Evolutionary conservation across 345 rosid genomes (phyloP).

Genomic region (Brassica juncea): DNA sequence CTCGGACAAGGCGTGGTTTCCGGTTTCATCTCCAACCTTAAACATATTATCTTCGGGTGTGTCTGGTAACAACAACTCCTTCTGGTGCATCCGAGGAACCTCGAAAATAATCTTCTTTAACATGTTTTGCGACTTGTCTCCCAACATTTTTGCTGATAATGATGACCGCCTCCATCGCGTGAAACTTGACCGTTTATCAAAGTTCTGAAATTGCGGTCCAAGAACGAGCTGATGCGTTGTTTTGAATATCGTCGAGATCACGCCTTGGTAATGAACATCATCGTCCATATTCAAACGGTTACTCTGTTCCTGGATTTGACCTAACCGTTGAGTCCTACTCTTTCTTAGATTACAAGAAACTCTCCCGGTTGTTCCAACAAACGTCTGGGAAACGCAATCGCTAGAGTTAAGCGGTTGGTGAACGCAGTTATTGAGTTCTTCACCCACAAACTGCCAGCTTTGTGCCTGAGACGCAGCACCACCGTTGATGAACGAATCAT

Average conservation of each 20-base stretch:
- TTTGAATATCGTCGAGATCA: constrained; percentile 63
- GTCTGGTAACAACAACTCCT: constrained; percentile 37
- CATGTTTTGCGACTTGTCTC: constrained; percentile 51
- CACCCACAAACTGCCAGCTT: constrained; percentile 68
- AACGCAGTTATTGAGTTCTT: constrained; percentile 64
- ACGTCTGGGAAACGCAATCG: constrained; percentile 69
- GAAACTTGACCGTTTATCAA: constrained; percentile 61
- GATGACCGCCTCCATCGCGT: constrained; percentile 56
- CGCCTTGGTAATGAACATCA: constrained; percentile 63
- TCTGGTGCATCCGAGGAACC: constrained; percentile 63
- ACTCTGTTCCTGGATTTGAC: constrained; percentile 45
- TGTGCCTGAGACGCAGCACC: constrained; percentile 69
- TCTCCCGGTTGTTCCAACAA: constrained; percentile 49
- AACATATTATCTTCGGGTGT: constrained; percentile 42
- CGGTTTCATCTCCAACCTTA: constrained; percentile 49
- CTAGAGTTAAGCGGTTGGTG: constrained; percentile 69
- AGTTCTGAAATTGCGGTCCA: constrained; percentile 52
- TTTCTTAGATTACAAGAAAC: constrained; percentile 41
- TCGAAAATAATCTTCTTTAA: constrained; percentile 76
- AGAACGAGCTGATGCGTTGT: constrained; percentile 60
- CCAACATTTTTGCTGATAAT: constrained; percentile 19
- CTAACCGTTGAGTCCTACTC: constrained; percentile 36
- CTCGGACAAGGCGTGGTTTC: constrained; percentile 50
- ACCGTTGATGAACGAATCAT: constrained; percentile 52
- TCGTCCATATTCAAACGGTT: constrained; percentile 44